These are phyloP conservation scores for Exophiala mesophila DNA, from an alignment of 2,329 filamentous ascomycete species.

Conservation along the genomic window DNA sequence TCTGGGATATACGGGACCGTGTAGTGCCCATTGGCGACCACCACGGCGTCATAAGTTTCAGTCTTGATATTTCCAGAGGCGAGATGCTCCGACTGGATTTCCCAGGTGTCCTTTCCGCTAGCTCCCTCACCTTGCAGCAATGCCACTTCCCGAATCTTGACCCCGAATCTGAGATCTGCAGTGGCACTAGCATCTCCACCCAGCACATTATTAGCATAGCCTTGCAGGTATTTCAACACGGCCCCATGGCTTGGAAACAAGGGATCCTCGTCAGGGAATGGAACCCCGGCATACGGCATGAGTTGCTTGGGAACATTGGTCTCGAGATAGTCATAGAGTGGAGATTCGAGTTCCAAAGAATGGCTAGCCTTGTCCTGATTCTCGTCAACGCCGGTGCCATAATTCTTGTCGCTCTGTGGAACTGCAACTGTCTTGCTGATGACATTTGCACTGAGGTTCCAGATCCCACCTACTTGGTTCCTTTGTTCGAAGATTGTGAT, in stretches of 20 bases:
- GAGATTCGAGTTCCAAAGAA: constrained; percentile 66
- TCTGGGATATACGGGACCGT: constrained; percentile 63
- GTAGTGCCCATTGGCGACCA: constrained; percentile 73
- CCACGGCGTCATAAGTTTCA: constrained; percentile 63
- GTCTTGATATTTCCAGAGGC: constrained; percentile 49
- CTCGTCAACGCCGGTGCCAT: constrained; percentile 37
- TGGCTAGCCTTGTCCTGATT: constrained; percentile 9
- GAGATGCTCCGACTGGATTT: constrained; percentile 55
- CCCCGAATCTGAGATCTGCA: constrained; percentile 59
- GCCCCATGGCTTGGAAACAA: constrained; percentile 69
- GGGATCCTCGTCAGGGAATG: constrained; percentile 59
- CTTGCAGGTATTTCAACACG: constrained; percentile 68
- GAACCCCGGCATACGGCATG: constrained; percentile 72
- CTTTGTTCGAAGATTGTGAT: constrained; percentile 83
- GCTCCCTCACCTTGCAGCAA: background rate
- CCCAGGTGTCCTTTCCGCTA: constrained; percentile 22
- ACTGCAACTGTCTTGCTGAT: constrained; percentile 57
- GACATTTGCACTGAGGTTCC: constrained; percentile 59
- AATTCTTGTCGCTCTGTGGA: constrained; percentile 55
- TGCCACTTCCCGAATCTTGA: constrained; percentile 13
- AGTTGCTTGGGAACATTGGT: constrained; percentile 79
- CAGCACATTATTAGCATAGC: constrained; percentile 65
- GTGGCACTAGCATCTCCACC: too few relatives aligned
- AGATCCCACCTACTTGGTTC: constrained; percentile 70
- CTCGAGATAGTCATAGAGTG: constrained; percentile 76